These are phyloP conservation scores for Eutypella sp. DNA, from an alignment of 2,329 filamentous ascomycete genomes.

Conservation along the genomic window DNA sequence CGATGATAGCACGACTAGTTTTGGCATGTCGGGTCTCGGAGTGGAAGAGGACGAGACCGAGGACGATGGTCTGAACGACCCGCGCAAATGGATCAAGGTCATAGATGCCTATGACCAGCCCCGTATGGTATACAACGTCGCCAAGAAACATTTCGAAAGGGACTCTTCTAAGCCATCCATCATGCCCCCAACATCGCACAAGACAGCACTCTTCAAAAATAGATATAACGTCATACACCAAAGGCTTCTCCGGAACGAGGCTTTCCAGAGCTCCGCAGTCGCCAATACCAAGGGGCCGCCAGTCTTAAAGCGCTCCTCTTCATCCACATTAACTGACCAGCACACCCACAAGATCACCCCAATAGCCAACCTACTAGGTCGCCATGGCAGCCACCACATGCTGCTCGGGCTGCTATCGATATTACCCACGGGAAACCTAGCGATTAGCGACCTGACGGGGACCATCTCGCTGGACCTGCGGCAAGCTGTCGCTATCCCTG, in stretches of 20 bases:
- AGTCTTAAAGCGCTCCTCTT: conserved; percentile 53
- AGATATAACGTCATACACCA: conserved; percentile 91
- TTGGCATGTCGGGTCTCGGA: conserved; percentile 52
- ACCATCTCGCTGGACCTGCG: conserved; percentile 80
- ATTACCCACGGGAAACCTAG: conserved; percentile 74
- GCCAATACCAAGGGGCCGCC: conserved; percentile 51
- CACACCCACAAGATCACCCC: conserved; percentile 84
- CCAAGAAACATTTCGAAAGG: conserved; percentile 86
- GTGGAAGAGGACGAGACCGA: conserved; percentile 53
- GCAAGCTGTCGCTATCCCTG: conserved; percentile 75
- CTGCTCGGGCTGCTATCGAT: conserved; percentile 78
- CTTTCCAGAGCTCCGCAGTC: conserved; percentile 80
- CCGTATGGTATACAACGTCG: conserved; percentile 66
- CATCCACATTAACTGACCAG: conserved; percentile 45
- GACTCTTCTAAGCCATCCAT: conserved; percentile 61
- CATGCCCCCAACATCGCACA: conserved; percentile 72
- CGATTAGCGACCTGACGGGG: conserved; percentile 81
- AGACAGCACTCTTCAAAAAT: conserved; percentile 82
- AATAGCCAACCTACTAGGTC: conserved; percentile 69
- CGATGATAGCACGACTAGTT: conserved; percentile 62
- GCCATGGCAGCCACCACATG: conserved; percentile 79
- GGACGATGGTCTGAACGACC: conserved; percentile 59
- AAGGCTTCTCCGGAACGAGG: conserved; percentile 84
- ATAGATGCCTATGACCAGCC: conserved; percentile 84
- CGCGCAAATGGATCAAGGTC: conserved; percentile 78